These are phyloP conservation scores for Senna tora DNA, from an alignment of 306 rosid genomes.

Conservation along the genomic window DNA sequence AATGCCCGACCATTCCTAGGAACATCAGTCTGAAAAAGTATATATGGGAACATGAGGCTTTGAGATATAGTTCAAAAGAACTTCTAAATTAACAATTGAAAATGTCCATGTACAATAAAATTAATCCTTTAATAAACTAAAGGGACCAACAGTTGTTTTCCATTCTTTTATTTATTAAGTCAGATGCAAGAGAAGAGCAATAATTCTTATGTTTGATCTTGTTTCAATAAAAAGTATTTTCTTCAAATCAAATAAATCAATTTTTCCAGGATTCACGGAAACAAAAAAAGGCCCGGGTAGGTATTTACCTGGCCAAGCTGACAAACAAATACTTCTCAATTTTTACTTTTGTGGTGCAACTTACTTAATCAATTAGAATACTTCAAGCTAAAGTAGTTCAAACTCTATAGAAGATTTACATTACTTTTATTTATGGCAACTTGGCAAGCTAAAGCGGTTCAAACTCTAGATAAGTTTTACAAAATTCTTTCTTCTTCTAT, in stretches of 20 bases:
- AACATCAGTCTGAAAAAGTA: conserved; percentile 64
- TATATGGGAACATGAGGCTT: conserved; percentile 45
- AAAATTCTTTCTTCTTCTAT: no score
- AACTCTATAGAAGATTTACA: neutral
- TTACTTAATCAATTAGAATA: conserved; percentile 20
- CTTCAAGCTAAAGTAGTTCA: conserved; percentile 2
- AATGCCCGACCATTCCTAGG: conserved; percentile 86
- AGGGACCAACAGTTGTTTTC: neutral
- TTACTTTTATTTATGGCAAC: conserved; percentile 15
- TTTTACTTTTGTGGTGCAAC: conserved; percentile 7
- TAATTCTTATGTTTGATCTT: no score
- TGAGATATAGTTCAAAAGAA: conserved; percentile 25
- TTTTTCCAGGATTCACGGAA: no score
- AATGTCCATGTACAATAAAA: conserved; percentile 26
- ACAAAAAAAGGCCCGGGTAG: no score
- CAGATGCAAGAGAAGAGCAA: conserved; percentile 12
- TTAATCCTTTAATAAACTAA: conserved; percentile 28
- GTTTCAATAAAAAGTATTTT: no score
- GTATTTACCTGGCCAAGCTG: no score
- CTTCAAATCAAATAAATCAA: no score
- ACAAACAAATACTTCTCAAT: conserved; percentile 19
- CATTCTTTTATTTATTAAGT: conserved; percentile 9
- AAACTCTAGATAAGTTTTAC: no score
- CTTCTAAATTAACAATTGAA: conserved; percentile 30
- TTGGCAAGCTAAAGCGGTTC: no score